These are phyloP conservation scores for Schwanniomyces vanrijiae DNA, from an alignment of 805 yeast genomes.

Conservation along the genomic window DNA sequence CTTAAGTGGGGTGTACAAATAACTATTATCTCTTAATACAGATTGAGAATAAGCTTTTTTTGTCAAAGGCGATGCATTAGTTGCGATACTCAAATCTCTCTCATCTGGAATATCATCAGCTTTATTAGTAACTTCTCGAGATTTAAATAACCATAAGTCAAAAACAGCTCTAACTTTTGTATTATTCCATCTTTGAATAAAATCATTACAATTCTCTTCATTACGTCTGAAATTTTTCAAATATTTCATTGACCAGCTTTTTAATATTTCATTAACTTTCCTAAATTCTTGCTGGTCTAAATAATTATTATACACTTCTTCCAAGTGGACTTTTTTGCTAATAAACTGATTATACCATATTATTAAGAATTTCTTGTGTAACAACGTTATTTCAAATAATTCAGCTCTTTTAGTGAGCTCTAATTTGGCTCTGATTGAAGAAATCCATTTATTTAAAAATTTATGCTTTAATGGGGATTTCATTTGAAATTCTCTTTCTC, in stretches of 20 bases:
- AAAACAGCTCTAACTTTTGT: slow-evolving; percentile 28
- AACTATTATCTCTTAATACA: slow-evolving; percentile 15
- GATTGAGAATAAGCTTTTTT: slow-evolving; percentile 12
- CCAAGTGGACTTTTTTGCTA: slow-evolving; percentile 20
- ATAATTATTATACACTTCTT: slow-evolving; percentile 30
- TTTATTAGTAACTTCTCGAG: slow-evolving; percentile 8
- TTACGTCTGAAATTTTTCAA: slow-evolving; percentile 32
- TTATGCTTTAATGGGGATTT: slow-evolving; percentile 1
- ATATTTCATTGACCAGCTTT: slow-evolving; percentile 37
- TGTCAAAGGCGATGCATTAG: slow-evolving; percentile 35
- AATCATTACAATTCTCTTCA: slow-evolving; percentile 34
- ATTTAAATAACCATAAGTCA: slow-evolving; percentile 38
- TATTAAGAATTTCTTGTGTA: slow-evolving; percentile 26
- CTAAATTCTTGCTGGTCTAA: slow-evolving; percentile 27
- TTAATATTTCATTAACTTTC: slow-evolving; percentile 23
- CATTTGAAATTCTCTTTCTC: slow-evolving; percentile 6
- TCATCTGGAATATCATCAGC: slow-evolving; percentile 8
- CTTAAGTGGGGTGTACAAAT: slow-evolving; percentile 37
- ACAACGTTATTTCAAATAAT: slow-evolving; percentile 15
- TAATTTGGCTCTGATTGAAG: slow-evolving; percentile 1
- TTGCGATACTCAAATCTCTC: slow-evolving; percentile 19
- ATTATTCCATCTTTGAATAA: slow-evolving; percentile 31
- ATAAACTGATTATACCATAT: slow-evolving; percentile 35
- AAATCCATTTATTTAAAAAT: slow-evolving; percentile 15
- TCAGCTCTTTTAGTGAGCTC: slow-evolving; percentile 10